A percentile compares a stretch with the other conserved stretches of the same genome.
Evolutionary conservation across 257 asterid genomes (phyloP).

Genomic region (Rauvolfia tetraphylla): DNA sequence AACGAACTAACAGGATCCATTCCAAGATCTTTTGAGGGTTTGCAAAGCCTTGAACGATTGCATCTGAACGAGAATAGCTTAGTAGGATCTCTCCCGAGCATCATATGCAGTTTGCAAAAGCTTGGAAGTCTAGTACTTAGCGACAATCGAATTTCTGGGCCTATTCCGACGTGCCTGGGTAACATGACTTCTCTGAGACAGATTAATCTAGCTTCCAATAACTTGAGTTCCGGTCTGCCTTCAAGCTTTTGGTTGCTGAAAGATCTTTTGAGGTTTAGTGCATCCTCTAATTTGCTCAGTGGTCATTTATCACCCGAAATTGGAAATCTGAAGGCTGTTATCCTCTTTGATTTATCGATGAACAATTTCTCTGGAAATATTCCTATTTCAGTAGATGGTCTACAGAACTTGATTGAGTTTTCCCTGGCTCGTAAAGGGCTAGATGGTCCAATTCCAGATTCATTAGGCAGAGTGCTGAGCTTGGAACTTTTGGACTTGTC

Average conservation of each 20-base stretch:
- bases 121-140: not conserved
- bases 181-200: not conserved
- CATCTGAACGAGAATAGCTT: not conserved
- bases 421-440: constrained; percentile 7
- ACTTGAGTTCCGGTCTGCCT: constrained; percentile 9
- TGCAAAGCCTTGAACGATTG: constrained; percentile 10
- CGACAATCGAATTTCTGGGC: not conserved
- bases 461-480: not conserved
- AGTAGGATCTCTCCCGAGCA: constrained; percentile 9
- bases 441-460: constrained; percentile 17
- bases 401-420: constrained; percentile 4
- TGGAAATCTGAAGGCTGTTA: not conserved
- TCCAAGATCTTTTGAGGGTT: not conserved
- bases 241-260: constrained; percentile 7
- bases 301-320: constrained; percentile 11
- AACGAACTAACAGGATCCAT: constrained; percentile 8
- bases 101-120: not conserved
- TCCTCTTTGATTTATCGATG: constrained; percentile 7
- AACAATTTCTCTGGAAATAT: constrained; percentile 7
- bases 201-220: not conserved
- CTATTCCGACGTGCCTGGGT: constrained; percentile 3
- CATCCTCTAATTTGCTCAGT: constrained; percentile 12
- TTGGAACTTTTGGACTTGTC: constrained; percentile 9
- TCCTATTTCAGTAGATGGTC: constrained; percentile 1
- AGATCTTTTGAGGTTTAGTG: not conserved